These are phyloP conservation scores for Bipolaris gigantea DNA, from an alignment of 2,329 filamentous ascomycete species.

Conservation along the genomic window DNA sequence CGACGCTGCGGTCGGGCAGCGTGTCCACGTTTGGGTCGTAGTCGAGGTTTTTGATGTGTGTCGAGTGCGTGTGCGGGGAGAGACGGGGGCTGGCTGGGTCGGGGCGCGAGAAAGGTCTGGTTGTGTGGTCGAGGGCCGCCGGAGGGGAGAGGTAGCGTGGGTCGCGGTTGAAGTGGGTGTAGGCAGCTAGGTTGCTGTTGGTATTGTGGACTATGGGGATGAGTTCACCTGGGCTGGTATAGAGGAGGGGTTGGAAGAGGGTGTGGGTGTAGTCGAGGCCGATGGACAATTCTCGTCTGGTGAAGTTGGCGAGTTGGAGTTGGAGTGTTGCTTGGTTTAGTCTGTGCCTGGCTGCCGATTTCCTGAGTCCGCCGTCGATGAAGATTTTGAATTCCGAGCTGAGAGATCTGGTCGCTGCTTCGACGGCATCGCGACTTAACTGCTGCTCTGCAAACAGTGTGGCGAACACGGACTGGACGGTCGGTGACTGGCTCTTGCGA, in stretches of 20 bases:
- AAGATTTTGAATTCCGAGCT: slow-evolving; percentile 21
- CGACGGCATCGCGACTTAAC: slow-evolving; percentile 50
- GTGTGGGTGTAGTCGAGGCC: slow-evolving; percentile 57
- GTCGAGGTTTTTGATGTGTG: slow-evolving; percentile 37
- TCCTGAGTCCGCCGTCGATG: slow-evolving; percentile 32
- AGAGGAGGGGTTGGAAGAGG: slow-evolving; percentile 47
- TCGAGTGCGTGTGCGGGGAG: slow-evolving; percentile 31
- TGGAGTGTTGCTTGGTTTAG: slow-evolving; percentile 23
- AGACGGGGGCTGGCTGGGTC: slow-evolving; percentile 30
- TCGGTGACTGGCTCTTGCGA: slow-evolving; percentile 33
- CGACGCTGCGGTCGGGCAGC: slow-evolving; percentile 46
- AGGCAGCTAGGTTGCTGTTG: slow-evolving; percentile 42
- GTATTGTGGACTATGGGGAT: slow-evolving; percentile 34
- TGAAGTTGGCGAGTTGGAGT: slow-evolving; percentile 37
- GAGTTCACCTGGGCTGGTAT: slow-evolving; percentile 34
- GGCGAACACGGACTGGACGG: slow-evolving; percentile 52
- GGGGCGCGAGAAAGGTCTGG: slow-evolving; percentile 38
- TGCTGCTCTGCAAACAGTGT: slow-evolving; percentile 60
- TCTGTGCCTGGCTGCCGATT: slow-evolving; percentile 41
- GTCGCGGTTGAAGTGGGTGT: slow-evolving; percentile 35
- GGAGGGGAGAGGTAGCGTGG: slow-evolving; percentile 46
- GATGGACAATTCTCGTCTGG: slow-evolving; percentile 55
- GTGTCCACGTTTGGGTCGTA: slow-evolving; percentile 43
- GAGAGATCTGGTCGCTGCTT: slow-evolving; percentile 11
- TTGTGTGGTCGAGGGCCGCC: slow-evolving; percentile 32